These are phyloP conservation scores for Torulaspora indica DNA, from an alignment of 805 yeast species.

Conservation along the genomic window DNA sequence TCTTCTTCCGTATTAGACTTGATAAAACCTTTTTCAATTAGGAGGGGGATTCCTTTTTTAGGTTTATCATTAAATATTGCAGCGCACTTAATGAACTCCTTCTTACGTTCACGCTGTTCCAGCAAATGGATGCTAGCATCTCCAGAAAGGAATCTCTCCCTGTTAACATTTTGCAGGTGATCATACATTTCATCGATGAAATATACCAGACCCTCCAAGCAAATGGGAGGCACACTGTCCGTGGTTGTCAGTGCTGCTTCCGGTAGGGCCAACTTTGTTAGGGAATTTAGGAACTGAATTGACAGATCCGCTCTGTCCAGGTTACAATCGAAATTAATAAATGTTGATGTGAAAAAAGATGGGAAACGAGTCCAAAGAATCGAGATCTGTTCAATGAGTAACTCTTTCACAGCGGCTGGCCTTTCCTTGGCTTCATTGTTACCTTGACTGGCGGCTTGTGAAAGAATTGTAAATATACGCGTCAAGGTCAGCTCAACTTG, in stretches of 20 bases:
- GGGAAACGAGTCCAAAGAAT: slow-evolving; percentile 80
- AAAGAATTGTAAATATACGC: slow-evolving; percentile 56
- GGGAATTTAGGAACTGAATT: slow-evolving; percentile 57
- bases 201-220: slow-evolving; percentile 80
- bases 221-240: slow-evolving; percentile 85
- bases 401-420: slow-evolving; percentile 58
- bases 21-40: slow-evolving; percentile 65
- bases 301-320: slow-evolving; percentile 79
- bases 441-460: slow-evolving; percentile 19
- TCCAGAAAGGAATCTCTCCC: slow-evolving; percentile 21
- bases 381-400: slow-evolving; percentile 78
- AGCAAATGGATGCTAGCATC: slow-evolving; percentile 25
- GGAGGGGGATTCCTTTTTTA: slow-evolving; percentile 60
- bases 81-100: slow-evolving; percentile 71
- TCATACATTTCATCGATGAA: slow-evolving; percentile 59
- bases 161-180: slow-evolving; percentile 34
- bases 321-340: slow-evolving; percentile 85
- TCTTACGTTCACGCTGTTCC: slow-evolving; percentile 48
- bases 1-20: slow-evolving; percentile 48
- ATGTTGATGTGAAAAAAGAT: slow-evolving; percentile 65
- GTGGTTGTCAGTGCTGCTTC: slow-evolving; percentile 78
- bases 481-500: slow-evolving; percentile 74
- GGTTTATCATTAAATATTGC: slow-evolving; percentile 75
- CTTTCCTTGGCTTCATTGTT: slow-evolving; percentile 28
- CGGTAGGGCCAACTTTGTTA: slow-evolving; percentile 77